A percentile compares a stretch with the other conserved stretches of the same genome.
These are phyloP conservation scores for Xylaria sp. DNA, from an alignment of 495 filamentous ascomycete genomes.

Conservation along the genomic window DNA sequence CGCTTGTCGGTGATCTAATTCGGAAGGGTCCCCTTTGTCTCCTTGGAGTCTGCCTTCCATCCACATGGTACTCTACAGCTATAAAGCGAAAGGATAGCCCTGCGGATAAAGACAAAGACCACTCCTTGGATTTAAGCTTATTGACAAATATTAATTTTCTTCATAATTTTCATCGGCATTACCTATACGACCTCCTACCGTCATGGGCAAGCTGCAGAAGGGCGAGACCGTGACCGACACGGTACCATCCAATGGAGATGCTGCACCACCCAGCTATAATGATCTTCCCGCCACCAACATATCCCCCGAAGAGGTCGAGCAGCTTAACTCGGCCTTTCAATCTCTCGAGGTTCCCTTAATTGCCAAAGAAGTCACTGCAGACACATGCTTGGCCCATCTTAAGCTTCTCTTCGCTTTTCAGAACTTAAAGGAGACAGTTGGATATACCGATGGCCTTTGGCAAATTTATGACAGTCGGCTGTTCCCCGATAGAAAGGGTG, in stretches of 20 bases:
- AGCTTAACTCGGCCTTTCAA: constrained; percentile 52
- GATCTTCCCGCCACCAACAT: neutral
- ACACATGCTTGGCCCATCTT: constrained; percentile 74
- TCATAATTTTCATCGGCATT: neutral
- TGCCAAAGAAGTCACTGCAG: constrained; percentile 39
- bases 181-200: neutral
- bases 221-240: neutral
- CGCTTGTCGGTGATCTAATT: constrained; percentile 16
- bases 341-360: constrained; percentile 42
- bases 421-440: constrained; percentile 68
- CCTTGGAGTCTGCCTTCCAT: neutral
- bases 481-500: constrained; percentile 35
- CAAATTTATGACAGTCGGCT: constrained; percentile 62
- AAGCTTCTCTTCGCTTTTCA: constrained; percentile 77
- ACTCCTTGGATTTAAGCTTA: neutral
- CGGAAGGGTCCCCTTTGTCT: neutral
- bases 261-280: constrained; percentile 23
- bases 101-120: neutral
- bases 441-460: constrained; percentile 69
- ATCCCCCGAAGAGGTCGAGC: constrained; percentile 25
- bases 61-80: neutral
- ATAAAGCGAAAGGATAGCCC: neutral
- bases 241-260: neutral
- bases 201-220: constrained; percentile 8
- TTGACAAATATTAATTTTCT: neutral